Evolutionary conservation across 208 protist genomes (phyloP), one percentile per base, ranked within the genome.

Genomic region (Acanthamoeba divionensis): DNA sequence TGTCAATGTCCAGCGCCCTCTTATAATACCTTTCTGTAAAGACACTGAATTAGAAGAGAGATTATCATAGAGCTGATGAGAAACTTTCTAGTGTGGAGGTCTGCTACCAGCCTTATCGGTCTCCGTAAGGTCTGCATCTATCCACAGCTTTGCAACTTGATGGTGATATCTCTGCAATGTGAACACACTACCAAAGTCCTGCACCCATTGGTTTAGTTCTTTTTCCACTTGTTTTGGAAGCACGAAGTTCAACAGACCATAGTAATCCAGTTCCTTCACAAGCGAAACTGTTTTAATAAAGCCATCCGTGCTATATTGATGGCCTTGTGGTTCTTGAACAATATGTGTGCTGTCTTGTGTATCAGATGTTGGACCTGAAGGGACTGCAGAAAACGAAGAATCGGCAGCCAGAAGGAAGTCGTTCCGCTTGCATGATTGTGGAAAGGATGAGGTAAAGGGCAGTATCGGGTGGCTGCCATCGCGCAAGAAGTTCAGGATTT

Each of bases 191-290:
- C 47, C 69, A 79, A 86, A 86, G 77, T 86, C 77, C 9, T 1
- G 21, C 6, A 26, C 41, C 77, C 77, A 86, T 13, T 86, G 77
- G 6, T 4, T 44, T 33, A 86, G 45, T 29, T 86, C 77, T 1
- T 29, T 55, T 86, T 60, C 54, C 15, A 60, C 54, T 36, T 86
- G 52, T 13, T 44, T 33, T 26, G 77, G 77, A 18, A 86, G 54
- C 47, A 60, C 47, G 52, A 50, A 66, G 52, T 65, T 66, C n/a
- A 86, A 55, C n/a, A 86, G 33, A 2, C 77, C 77, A 44, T 86
- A 86, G 36, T 86, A 86, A 55, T 86, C 77, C 26, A 86, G 54
- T 38, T 86, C 77, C 18, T 55, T 29, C 26, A 86, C 54, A 38
- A 86, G 77, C 1, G 47, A 26, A 38, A 65, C n/a, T 21, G 52